Evolutionary conservation across 169 alveolate species (phyloP).

Genomic region (Plasmodium knowlesi): DNA sequence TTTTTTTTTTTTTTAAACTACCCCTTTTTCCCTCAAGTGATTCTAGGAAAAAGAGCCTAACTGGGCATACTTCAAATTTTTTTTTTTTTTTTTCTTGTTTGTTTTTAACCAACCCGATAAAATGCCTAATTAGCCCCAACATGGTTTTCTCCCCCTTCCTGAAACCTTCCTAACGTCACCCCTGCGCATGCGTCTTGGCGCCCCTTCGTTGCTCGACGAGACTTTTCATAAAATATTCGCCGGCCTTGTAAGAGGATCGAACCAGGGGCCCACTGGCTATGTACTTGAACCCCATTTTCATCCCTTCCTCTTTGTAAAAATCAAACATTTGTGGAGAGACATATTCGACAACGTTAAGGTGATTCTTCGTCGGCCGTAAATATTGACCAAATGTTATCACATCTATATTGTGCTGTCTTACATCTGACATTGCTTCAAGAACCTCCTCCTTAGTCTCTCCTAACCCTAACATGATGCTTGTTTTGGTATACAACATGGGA

Average conservation of each 20-base stretch:
- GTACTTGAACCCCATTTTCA: constrained; percentile 79
- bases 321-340: constrained; percentile 77
- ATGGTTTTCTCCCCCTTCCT: neutral
- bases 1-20: too few species aligned
- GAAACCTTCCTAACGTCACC: neutral
- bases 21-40: neutral
- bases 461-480: constrained; percentile 82
- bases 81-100: neutral
- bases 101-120: neutral
- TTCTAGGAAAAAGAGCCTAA: neutral
- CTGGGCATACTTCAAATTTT: neutral
- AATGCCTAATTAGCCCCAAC: neutral
- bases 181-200: neutral
- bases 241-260: constrained; percentile 82
- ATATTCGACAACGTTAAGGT: constrained; percentile 77
- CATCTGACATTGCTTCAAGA: constrained; percentile 59
- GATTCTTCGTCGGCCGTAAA: constrained; percentile 79
- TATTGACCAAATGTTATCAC: constrained; percentile 82
- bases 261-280: constrained; percentile 83
- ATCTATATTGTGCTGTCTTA: constrained; percentile 72
- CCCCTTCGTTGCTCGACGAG: constrained; percentile 31
- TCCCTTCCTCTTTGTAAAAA: constrained; percentile 65
- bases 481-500: constrained; percentile 78
- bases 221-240: constrained; percentile 78
- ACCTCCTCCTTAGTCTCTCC: constrained; percentile 82